Evolutionary conservation across 1,139 yeast genomes (phyloP), one percentile per base, ranked within the genome.

Genomic region (Diutina catenulata): DNA sequence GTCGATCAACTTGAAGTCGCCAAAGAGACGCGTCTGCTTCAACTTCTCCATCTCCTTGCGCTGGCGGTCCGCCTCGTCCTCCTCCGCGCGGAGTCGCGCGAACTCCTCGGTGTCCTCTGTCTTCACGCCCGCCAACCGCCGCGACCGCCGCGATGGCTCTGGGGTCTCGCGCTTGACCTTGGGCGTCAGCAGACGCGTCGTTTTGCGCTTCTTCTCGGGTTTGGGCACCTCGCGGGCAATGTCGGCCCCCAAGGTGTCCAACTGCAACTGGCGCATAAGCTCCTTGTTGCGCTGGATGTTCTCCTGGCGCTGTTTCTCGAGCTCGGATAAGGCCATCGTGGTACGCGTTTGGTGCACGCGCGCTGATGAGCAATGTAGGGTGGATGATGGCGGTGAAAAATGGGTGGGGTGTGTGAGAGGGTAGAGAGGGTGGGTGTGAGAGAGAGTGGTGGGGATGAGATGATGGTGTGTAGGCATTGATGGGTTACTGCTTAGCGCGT

Each of bases 81-180:
- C 70, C 41, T 62, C 72, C 40, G 7, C 46, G 38, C 18, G 47
- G 27, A 11, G 40, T 40, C 10, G 47, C 7, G 37, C 27, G 46
- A 28, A 38, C 10, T 18, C 43, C 44, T 56, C 45, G 57, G 65
- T 57, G 35, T 60, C 59, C 40, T 64, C 71, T 33, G 63, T 55
- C 42, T 64, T 62, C 2, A 76, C 73, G 1, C 88, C 88, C 2
- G 81, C 81, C 28, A 80, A 48, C 46, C 91, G 62, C 43, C 79
- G 63, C 0, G 87, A 79, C 45, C 83, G 62, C 55, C 86, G 24
- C 19, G 28, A 18, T 10, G 37, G 28, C 16, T 11, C 29, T n/a
- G 16, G 6, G 22, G 28, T 14, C 27, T 3, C 24, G 36, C 25
- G 33, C 24, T 21, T 63, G 3, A 74, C 60, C 0, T 38, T 41